A percentile compares a stretch with the other conserved stretches of the same genome.
phyloP scores from a whole-genome alignment of 805 yeast species.

The Cyberlindnera amylophila region DNA sequence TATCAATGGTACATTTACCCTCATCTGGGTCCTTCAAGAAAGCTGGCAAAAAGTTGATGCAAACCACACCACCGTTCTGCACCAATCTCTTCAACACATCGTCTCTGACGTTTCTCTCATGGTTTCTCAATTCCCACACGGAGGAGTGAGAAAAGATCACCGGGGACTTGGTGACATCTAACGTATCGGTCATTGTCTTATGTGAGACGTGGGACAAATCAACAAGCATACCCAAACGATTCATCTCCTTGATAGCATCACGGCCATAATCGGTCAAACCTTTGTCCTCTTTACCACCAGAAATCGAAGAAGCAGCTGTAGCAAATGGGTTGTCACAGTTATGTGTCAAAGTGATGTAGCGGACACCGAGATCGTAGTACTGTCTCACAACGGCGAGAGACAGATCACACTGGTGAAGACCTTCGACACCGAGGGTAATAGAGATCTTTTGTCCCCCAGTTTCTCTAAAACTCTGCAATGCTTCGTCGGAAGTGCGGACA shows the following conservation, averaged over 20 bases:
- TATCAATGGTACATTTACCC: constrained; percentile 38
- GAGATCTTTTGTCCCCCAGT: constrained; percentile 34
- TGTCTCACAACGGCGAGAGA: constrained; percentile 47
- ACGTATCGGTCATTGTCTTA: constrained; percentile 44
- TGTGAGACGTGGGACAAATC: constrained; percentile 47
- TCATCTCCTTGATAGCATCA: constrained; percentile 44
- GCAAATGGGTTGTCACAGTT: constrained; percentile 58
- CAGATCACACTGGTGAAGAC: constrained; percentile 50
- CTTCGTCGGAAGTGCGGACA: constrained; percentile 40
- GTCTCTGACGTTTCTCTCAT: constrained; percentile 46
- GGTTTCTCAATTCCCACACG: constrained; percentile 37
- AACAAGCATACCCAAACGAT: constrained; percentile 49
- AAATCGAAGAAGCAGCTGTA: constrained; percentile 46
- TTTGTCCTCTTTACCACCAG: constrained; percentile 42
- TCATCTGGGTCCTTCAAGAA: constrained; percentile 30
- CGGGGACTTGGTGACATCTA: constrained; percentile 40
- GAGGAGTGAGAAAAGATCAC: constrained; percentile 49
- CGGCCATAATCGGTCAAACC: constrained; percentile 42
- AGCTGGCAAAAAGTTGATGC: constrained; percentile 42
- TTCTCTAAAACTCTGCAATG: constrained; percentile 32
- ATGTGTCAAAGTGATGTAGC: constrained; percentile 51
- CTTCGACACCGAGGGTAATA: constrained; percentile 50
- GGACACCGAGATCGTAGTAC: constrained; percentile 47
- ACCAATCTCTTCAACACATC: constrained; percentile 38
- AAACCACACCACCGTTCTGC: constrained; percentile 44